Evolutionary conservation across 306 rosid genomes (phyloP), one percentile per base, ranked within the genome.

Genomic region (Potentilla sterilis): DNA sequence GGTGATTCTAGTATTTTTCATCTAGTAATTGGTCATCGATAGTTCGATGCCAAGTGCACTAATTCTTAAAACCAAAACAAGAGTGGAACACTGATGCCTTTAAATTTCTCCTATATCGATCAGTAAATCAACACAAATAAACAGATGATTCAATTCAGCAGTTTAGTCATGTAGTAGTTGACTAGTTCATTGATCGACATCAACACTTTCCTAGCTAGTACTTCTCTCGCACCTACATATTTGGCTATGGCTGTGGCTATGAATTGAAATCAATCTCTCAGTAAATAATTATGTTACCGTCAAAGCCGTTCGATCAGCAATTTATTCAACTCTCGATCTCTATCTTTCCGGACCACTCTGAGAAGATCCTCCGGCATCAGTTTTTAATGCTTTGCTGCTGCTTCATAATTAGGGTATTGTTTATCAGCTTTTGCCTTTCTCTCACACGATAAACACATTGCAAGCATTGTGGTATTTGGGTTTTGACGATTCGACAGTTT

Each of bases 391-490:
- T 16, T 54, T 49, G 42, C 77, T 58, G 69, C 69, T 42, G 43
- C 77, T 59, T 44, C 69, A 7, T 32, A 18, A 37, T 35, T 64
- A 37, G 44, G 46, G 32, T 24, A 19, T 21, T 74, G 51, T 19
- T 74, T 34, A 43, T 44, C 21, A 44, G 35, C 44, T 44, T 32
- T 44, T 44, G 47, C 59, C 44, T 42, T 74, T 62, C n/a, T 61
- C 46, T 61, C 69, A 61, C 77, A 74, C 43, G 77, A 44, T 19
- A 46, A 41, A 14, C 77, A 59, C 44, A 59, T 44, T 44, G 46
- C 12, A 3, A 81, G 83, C 46, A 76, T 79, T 0, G 88, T 63
- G 4, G 84, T 77, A 76, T 80, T 89, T 0, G 86, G 84, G 21
- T 80, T 41, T 37, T 51, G 83, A 43, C 81, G 91, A 79, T 73